phyloP scores from a whole-genome alignment of 2,329 filamentous ascomycete species.

The Fonsecaea erecta region DNA sequence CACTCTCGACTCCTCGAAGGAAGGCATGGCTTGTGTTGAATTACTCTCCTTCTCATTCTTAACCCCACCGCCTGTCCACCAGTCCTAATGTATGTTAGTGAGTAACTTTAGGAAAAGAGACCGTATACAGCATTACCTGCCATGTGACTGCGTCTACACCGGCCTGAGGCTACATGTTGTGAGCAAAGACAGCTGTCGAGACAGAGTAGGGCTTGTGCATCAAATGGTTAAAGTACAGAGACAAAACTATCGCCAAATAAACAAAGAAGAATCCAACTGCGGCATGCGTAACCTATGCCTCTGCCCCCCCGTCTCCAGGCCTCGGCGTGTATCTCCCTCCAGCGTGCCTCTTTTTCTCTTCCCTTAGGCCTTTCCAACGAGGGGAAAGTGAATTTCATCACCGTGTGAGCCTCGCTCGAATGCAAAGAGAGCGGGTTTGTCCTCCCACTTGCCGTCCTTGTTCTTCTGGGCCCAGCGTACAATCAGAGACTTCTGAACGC shows the following conservation, averaged over 20 bases:
- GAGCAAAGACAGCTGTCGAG: neutral
- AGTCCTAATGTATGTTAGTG: too few relatives aligned
- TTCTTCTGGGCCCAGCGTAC: constrained; percentile 1
- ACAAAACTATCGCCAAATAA: neutral
- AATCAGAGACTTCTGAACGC: neutral
- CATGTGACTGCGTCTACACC: too few relatives aligned
- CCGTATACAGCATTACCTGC: too few relatives aligned
- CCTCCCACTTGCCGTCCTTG: neutral
- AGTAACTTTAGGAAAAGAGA: too few relatives aligned
- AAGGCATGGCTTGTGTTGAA: too few relatives aligned
- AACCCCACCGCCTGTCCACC: too few relatives aligned
- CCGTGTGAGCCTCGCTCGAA: neutral
- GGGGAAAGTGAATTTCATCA: neutral
- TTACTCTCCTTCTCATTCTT: too few relatives aligned
- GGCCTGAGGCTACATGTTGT: neutral
- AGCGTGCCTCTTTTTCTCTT: neutral
- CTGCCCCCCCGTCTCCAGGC: neutral
- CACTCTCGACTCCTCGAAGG: too few relatives aligned
- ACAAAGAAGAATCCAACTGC: neutral
- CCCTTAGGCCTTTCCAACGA: neutral
- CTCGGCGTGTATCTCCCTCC: neutral
- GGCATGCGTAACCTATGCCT: neutral
- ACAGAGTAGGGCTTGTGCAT: neutral
- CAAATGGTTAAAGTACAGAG: neutral
- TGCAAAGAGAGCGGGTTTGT: neutral